phyloP scores from a whole-genome alignment of 331 rosid genomes.

The Malus hybrid region DNA sequence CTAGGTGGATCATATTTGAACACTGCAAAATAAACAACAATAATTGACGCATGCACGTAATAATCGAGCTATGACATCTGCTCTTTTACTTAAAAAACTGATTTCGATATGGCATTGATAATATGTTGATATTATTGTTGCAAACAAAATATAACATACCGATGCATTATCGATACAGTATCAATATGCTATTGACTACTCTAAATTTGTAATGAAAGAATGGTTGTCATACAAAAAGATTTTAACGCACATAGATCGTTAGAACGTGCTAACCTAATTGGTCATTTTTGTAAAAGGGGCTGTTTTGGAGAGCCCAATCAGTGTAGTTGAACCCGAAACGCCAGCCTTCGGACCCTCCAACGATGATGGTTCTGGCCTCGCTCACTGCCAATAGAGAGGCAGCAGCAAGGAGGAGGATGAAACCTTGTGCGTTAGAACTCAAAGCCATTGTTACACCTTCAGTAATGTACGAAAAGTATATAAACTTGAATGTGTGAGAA shows the following conservation, averaged over 20 bases:
- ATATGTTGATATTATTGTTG: no score
- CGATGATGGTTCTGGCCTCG: conserved; percentile 35
- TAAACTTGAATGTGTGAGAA: neutral
- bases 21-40: neutral
- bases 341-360: conserved; percentile 68
- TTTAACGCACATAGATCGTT: no score
- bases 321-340: conserved; percentile 56
- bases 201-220: no score
- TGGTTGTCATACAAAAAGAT: no score
- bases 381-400: conserved; percentile 6
- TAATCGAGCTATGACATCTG: no score
- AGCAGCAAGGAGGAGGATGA: conserved; percentile 20
- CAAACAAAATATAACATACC: no score
- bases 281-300: conserved; percentile 50
- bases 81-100: no score
- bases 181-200: no score
- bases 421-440: conserved; percentile 7
- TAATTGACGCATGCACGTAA: no score
- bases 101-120: no score
- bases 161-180: no score
- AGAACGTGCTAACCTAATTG: conserved; percentile 23
- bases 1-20: conserved; percentile 28
- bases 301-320: conserved; percentile 40
- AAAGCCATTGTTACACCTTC: conserved; percentile 12
- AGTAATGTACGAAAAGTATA: neutral